These are phyloP conservation scores for Ustilago xerochloae DNA, from an alignment of 1,284 basidiomycete species.

Conservation along the genomic window DNA sequence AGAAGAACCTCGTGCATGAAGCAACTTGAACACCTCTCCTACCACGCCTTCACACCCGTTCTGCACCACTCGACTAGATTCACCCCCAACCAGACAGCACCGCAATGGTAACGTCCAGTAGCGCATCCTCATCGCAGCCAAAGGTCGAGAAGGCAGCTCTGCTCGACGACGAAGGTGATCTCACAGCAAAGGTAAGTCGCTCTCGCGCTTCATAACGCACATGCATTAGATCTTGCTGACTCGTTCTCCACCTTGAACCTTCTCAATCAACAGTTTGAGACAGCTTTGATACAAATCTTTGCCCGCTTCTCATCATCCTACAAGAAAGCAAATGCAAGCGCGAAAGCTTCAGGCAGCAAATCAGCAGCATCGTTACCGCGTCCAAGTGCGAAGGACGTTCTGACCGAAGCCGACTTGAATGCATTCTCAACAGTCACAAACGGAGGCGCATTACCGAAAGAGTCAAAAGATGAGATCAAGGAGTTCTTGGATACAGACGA, in stretches of 20 bases:
- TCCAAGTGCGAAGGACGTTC: constrained; percentile 12
- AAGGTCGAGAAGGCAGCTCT: constrained; percentile 17
- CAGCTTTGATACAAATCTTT: constrained; percentile 38
- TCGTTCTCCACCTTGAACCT: not conserved
- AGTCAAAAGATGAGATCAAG: constrained; percentile 55
- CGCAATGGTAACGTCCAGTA: too few relatives aligned
- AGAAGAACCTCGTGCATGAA: not conserved
- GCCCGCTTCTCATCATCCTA: constrained; percentile 42
- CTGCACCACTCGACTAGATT: too few relatives aligned
- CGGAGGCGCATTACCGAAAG: constrained; percentile 32
- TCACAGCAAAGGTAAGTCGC: constrained; percentile 25
- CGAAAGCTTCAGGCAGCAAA: constrained; percentile 7
- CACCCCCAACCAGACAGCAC: too few relatives aligned
- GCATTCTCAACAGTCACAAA: constrained; percentile 49
- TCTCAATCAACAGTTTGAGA: constrained; percentile 23
- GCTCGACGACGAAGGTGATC: constrained; percentile 49
- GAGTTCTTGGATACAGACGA: constrained; percentile 55
- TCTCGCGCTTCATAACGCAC: not conserved
- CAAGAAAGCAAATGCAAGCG: constrained; percentile 5
- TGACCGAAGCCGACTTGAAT: constrained; percentile 50
- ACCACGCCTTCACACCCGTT: too few relatives aligned
- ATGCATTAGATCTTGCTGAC: not conserved
- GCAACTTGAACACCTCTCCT: not conserved
- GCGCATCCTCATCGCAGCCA: not conserved
- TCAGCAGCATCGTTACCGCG: constrained; percentile 9